Evolutionary conservation across 78 protist species (phyloP).

Genomic region (Capsaspora owczarzaki): DNA sequence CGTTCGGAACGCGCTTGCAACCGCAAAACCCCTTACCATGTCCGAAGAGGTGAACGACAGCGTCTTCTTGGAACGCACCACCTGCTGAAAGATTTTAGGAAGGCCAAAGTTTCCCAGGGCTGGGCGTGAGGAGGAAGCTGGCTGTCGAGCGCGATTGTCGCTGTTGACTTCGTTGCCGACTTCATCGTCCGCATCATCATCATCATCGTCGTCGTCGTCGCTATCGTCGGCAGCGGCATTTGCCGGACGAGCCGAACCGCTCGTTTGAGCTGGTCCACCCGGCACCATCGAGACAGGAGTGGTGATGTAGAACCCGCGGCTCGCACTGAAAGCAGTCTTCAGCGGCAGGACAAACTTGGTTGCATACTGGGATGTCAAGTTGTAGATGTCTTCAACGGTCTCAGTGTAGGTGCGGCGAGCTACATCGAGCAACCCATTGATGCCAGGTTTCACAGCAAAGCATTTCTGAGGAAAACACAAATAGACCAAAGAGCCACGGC

Average conservation of each 20-base stretch:
- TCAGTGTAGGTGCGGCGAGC: constrained; percentile 22
- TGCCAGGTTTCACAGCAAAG: constrained; percentile 28
- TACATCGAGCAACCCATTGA: constrained; percentile 26
- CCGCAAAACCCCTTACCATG: no score
- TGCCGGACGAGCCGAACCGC: no score
- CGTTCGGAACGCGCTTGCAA: no score
- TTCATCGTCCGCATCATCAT: no score
- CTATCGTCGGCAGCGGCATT: no score
- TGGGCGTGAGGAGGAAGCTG: no score
- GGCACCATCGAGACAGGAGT: no score
- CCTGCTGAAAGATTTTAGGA: not conserved
- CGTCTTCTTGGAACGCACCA: not conserved
- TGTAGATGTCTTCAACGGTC: constrained; percentile 6
- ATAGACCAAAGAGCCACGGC: not conserved
- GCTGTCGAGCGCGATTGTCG: no score
- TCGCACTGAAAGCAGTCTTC: not conserved
- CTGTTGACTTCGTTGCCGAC: no score
- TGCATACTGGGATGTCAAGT: not conserved
- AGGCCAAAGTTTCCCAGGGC: no score
- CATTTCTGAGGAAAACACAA: not conserved
- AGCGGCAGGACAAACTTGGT: not conserved
- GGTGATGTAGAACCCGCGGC: not conserved
- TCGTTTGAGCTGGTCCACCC: no score
- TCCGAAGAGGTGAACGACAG: not conserved
- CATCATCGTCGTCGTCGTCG: no score